Evolutionary conservation across 2,329 filamentous ascomycete genomes (phyloP).

Genomic region (Clonostachys byssicola): DNA sequence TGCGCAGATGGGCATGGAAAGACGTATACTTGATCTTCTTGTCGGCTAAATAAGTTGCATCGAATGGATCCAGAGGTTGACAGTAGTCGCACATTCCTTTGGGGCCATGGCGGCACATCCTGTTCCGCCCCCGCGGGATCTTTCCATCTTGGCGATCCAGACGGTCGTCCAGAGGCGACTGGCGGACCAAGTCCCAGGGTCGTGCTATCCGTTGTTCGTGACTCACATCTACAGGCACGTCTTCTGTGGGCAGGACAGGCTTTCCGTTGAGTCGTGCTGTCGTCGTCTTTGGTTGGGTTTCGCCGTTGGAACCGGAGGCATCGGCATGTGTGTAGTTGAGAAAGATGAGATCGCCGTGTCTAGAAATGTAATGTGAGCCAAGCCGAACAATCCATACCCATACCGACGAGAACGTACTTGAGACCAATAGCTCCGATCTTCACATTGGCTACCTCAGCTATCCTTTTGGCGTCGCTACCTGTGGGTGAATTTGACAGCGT

Average conservation of each 20-base stretch:
- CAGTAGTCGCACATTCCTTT: constrained; percentile 99
- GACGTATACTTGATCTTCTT: constrained; percentile 99
- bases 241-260: constrained; percentile 65
- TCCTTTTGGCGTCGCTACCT: constrained; percentile 51
- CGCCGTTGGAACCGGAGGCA: constrained; percentile 24
- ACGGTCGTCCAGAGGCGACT: constrained; percentile 81
- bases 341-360: constrained; percentile 89
- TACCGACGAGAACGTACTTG: constrained; percentile 32
- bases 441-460: constrained; percentile 54
- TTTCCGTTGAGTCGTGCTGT: constrained; percentile 75
- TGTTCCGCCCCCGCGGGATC: constrained; percentile 72
- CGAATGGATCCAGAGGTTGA: constrained; percentile 93
- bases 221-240: constrained; percentile 65
- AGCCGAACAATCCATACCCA: background rate
- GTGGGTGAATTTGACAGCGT: constrained; percentile 58
- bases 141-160: constrained; percentile 89
- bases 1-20: constrained; percentile 90
- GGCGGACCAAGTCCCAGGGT: constrained; percentile 81
- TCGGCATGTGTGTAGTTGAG: constrained; percentile 69
- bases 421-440: constrained; percentile 56
- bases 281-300: constrained; percentile 31
- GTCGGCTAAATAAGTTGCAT: constrained; percentile 81
- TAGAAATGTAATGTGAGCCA: constrained; percentile 22
- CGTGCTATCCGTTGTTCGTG: constrained; percentile 41
- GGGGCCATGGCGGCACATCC: constrained; percentile 92